phyloP scores from a whole-genome alignment of 495 filamentous ascomycete species.

The Hypoxylon fragiforme region DNA sequence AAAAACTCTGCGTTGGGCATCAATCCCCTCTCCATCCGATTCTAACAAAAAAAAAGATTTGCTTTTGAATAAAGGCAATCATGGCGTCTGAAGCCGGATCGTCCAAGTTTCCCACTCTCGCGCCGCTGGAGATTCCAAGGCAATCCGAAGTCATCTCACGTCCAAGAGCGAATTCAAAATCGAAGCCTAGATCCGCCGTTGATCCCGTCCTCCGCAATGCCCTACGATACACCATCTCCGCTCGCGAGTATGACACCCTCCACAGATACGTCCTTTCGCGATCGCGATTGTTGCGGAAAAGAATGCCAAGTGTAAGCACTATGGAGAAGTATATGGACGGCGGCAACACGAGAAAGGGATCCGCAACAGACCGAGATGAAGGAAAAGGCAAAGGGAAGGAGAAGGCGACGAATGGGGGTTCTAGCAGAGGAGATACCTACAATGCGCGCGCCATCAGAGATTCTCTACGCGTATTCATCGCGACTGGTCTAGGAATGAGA shows the following conservation, averaged over 20 bases:
- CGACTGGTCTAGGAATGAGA: constrained; percentile 69
- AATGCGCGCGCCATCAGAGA: constrained; percentile 79
- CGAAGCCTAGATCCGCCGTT: constrained; percentile 45
- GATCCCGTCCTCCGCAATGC: constrained; percentile 75
- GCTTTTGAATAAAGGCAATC: no score
- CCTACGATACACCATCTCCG: constrained; percentile 79
- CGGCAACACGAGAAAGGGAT: constrained; percentile 11
- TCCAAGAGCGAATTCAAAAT: constrained; percentile 25
- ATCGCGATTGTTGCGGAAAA: constrained; percentile 60
- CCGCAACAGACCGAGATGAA: constrained; percentile 8
- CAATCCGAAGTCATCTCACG: constrained; percentile 15
- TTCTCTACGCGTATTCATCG: constrained; percentile 74
- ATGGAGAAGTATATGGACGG: constrained; percentile 55
- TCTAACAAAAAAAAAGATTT: background rate
- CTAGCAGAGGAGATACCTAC: constrained; percentile 61
- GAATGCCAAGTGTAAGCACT: constrained; percentile 57
- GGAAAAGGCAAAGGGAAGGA: constrained; percentile 33
- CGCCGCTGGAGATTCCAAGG: constrained; percentile 28
- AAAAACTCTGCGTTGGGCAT: constrained; percentile 15
- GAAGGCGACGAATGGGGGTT: constrained; percentile 5
- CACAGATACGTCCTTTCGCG: constrained; percentile 77
- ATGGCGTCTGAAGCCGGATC: constrained; percentile 40
- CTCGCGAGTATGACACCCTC: constrained; percentile 79
- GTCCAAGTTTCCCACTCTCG: constrained; percentile 25
- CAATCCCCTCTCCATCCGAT: constrained; percentile 5